phyloP scores from a whole-genome alignment of 139 green algal genomes.

The Picochlorum costavermella region DNA sequence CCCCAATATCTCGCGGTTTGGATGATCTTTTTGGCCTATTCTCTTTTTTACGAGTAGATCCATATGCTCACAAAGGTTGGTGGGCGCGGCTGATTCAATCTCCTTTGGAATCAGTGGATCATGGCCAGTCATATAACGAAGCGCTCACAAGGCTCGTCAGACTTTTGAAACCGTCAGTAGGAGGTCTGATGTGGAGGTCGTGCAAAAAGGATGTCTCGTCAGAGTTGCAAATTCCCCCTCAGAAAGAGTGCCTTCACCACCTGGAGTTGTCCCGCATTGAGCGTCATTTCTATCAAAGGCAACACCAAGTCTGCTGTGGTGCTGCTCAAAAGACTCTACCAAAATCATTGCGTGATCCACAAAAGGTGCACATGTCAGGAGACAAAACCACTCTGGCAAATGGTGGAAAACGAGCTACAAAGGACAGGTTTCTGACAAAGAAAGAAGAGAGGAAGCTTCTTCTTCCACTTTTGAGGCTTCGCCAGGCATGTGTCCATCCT shows the following conservation, averaged over 20 bases:
- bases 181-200: constrained; percentile 80
- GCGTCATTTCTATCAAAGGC: constrained; percentile 75
- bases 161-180: constrained; percentile 35
- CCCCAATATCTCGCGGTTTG: constrained; percentile 69
- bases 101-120: constrained; percentile 38
- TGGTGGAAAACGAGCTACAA: not conserved
- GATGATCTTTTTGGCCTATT: constrained; percentile 82
- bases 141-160: constrained; percentile 23
- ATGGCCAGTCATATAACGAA: not conserved
- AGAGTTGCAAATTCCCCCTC: constrained; percentile 74
- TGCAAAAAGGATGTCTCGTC: constrained; percentile 64
- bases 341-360: constrained; percentile 1
- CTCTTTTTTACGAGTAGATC: constrained; percentile 61
- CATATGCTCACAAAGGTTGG: constrained; percentile 44
- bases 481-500: constrained; percentile 87
- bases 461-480: constrained; percentile 61
- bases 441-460: constrained; percentile 51
- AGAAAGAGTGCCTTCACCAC: constrained; percentile 35
- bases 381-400: not conserved
- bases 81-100: constrained; percentile 47
- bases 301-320: constrained; percentile 52
- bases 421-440: constrained; percentile 33
- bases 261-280: constrained; percentile 76
- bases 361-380: not conserved
- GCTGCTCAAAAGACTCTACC: constrained; percentile 43